phyloP scores from a whole-genome alignment of 345 rosid species.

The Moringa oleifera region DNA sequence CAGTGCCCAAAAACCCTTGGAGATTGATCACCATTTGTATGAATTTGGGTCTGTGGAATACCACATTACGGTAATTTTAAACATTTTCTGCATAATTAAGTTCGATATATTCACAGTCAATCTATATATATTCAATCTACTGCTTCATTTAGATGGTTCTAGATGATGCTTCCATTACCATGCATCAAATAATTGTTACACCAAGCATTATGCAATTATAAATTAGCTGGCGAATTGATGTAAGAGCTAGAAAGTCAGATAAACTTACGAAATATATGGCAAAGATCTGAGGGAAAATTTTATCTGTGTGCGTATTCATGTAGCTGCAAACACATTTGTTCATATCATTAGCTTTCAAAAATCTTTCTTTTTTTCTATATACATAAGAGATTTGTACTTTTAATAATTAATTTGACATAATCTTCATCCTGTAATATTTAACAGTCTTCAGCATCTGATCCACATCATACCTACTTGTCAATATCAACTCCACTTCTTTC shows the following conservation, averaged over 20 bases:
- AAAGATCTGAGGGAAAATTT: neutral
- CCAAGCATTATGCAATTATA: neutral
- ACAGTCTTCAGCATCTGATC: conserved; percentile 63
- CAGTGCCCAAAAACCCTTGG: conserved; percentile 58
- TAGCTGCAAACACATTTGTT: too few relatives aligned
- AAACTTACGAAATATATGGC: neutral
- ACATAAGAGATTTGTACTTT: neutral
- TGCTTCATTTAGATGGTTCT: neutral
- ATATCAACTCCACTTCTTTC: conserved; percentile 56
- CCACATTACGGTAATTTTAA: conserved; percentile 53
- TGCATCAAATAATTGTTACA: neutral
- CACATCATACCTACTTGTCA: conserved; percentile 43
- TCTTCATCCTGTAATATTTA: conserved; percentile 1
- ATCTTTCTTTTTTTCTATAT: too few relatives aligned
- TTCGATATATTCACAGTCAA: neutral
- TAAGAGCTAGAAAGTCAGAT: neutral
- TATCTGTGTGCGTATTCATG: neutral
- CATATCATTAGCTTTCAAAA: too few relatives aligned
- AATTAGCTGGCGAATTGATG: neutral
- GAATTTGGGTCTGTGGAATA: conserved; percentile 81
- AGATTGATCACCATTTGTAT: conserved; percentile 65
- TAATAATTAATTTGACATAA: neutral
- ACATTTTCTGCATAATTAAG: neutral
- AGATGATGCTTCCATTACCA: neutral
- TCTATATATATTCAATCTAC: neutral